These are phyloP conservation scores for Phytophthora hybrid DNA, from an alignment of 352 stramenopile genomes.

Conservation along the genomic window DNA sequence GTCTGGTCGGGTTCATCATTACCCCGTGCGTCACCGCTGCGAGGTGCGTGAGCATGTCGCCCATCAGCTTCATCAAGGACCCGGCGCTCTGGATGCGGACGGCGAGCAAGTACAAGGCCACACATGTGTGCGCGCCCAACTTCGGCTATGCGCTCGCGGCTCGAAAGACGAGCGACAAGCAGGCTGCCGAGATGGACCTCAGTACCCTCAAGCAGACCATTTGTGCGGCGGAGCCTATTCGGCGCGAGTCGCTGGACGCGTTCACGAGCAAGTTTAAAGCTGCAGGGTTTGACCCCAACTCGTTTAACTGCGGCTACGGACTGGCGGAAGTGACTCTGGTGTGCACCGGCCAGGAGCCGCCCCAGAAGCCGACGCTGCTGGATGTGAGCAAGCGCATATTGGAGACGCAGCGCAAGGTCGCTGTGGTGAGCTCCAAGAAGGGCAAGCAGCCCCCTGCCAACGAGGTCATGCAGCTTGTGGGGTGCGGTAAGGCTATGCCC, in stretches of 20 bases:
- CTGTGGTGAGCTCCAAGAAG: conserved; percentile 41
- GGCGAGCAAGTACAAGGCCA: conserved; percentile 78
- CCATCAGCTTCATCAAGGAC: conserved; percentile 90
- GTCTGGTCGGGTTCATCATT: conserved; percentile 86
- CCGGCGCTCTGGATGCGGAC: conserved; percentile 83
- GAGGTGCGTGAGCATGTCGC: conserved; percentile 83
- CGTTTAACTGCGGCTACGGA: conserved; percentile 87
- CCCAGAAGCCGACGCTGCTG: conserved; percentile 67
- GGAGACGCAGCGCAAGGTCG: conserved; percentile 61
- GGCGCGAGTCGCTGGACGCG: conserved; percentile 74
- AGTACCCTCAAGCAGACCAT: conserved; percentile 77
- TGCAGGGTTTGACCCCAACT: conserved; percentile 67
- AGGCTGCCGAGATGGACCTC: conserved; percentile 69
- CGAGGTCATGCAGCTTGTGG: conserved; percentile 69
- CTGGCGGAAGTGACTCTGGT: conserved; percentile 87
- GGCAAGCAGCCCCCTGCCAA: conserved; percentile 31
- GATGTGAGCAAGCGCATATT: conserved; percentile 69
- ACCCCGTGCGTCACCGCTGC: conserved; percentile 62
- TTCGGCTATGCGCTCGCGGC: conserved; percentile 83
- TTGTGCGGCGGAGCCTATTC: conserved; percentile 85
- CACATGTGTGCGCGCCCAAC: conserved; percentile 81
- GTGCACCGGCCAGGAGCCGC: conserved; percentile 75
- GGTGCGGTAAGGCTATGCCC: conserved; percentile 83
- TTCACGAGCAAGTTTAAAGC: conserved; percentile 75
- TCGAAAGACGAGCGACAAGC: conserved; percentile 77